Base-by-base conservation (phyloP, 768 basidiomycete genomes). In the Russula sp. region DNA sequence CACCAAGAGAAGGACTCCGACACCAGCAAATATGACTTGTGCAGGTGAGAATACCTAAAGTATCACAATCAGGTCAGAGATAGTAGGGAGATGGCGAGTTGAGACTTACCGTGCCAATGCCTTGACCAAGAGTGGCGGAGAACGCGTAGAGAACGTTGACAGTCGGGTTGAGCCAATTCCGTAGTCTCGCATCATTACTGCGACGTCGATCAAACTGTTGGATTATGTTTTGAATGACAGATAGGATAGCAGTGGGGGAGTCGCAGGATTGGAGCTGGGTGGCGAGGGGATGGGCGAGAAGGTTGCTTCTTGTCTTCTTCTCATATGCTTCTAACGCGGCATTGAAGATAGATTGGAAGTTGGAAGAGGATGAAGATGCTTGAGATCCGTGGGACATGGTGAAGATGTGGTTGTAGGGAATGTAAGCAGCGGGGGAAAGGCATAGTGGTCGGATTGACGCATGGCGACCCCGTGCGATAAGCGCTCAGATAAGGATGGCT, bases 91-190 rank as follows among this genome's bases (percentile, higher is more conserved):
- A 18, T n/a, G 10, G 6, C 1, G 6, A 35, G 7, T 3, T 16
- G 3, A 9, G 13, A 52, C 20, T 32, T 16, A 60, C 59, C 20
- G 48, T 2, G 16, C 45, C 25, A n/a, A n/a, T n/a, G n/a, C n/a
- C n/a, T n/a, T n/a, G n/a, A n/a, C n/a, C n/a, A n/a, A n/a, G n/a
- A n/a, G n/a, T n/a, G n/a, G n/a, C n/a, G n/a, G n/a, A n/a, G n/a
- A n/a, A n/a, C n/a, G n/a, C n/a, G n/a, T n/a, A 48, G 7, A 60
- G 47, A 18, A 61, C 41, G 9, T 61, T 49, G 16, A 61, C 56
- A 1, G 41, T 35, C 14, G 55, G 29, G 2, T 32, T 20, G 0
- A 61, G 20, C 42, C 55, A 51, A 6, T 45, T 57, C 20, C 22
- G 32, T 8, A 56, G 14, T 42, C 32, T 56, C 13, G 50, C 32